phyloP scores from a whole-genome alignment of 805 yeast species.

The Kodamaea jinghongensis region DNA sequence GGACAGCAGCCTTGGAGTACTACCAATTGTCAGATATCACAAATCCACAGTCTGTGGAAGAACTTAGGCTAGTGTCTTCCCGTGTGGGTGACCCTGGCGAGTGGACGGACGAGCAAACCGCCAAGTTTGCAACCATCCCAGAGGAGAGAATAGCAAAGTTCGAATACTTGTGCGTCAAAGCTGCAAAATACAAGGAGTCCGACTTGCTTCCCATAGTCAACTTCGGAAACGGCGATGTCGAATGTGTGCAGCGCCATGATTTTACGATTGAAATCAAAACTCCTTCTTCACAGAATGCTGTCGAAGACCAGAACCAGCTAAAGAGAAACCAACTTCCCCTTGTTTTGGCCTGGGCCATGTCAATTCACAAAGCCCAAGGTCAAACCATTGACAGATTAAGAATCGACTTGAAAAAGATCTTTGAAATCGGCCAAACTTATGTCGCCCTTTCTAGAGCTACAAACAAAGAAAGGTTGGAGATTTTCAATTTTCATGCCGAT shows the following conservation, averaged over 20 bases:
- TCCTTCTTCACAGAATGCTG: slow-evolving; percentile 7
- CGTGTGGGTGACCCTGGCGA: slow-evolving; percentile 21
- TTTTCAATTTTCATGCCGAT: slow-evolving; percentile 58
- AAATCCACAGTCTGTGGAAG: slow-evolving; percentile 22
- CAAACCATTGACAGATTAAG: slow-evolving; percentile 71
- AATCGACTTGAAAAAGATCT: slow-evolving; percentile 63
- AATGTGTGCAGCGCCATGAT: slow-evolving; percentile 36
- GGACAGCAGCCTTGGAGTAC: slow-evolving; percentile 22
- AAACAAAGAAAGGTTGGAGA: slow-evolving; percentile 61
- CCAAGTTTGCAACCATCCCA: slow-evolving; percentile 20
- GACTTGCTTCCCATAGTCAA: slow-evolving; percentile 45
- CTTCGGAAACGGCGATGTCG: slow-evolving; percentile 38
- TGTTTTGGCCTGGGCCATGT: slow-evolving; percentile 76
- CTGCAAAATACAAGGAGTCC: slow-evolving; percentile 19
- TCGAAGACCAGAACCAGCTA: slow-evolving; percentile 19
- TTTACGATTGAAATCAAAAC: slow-evolving; percentile 31
- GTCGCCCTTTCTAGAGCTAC: slow-evolving; percentile 82
- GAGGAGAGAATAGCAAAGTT: slow-evolving; percentile 23
- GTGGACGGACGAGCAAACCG: slow-evolving; percentile 18
- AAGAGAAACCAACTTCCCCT: slow-evolving; percentile 64
- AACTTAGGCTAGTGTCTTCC: slow-evolving; percentile 19
- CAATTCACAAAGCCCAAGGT: slow-evolving; percentile 84
- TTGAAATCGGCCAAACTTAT: slow-evolving; percentile 82
- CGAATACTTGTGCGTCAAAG: slow-evolving; percentile 18
- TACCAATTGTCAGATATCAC: slow-evolving; percentile 19